Conservation (phyloP, 2,329 filamentous ascomycete genomes). For the Proliferodiscus dingleyae region DNA sequence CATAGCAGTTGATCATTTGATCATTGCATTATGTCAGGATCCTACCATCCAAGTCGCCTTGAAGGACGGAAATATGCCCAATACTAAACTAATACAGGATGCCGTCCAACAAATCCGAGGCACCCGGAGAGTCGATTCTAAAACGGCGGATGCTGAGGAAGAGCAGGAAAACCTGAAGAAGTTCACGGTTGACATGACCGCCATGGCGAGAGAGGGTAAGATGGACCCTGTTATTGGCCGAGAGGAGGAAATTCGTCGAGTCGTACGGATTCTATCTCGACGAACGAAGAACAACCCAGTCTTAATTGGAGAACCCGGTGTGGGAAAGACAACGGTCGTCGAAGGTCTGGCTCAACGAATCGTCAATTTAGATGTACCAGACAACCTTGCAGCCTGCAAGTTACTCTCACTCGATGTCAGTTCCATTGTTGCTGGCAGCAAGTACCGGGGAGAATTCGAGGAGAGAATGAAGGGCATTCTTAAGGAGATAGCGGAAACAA, state of each 20-base stretch:
- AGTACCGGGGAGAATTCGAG: constrained; percentile 97
- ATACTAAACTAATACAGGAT: constrained; percentile 81
- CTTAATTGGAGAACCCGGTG: constrained; percentile 94
- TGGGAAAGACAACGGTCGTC: constrained; percentile 96
- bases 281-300: constrained; percentile 99
- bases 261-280: constrained; percentile 85
- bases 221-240: constrained; percentile 95
- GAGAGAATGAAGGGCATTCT: constrained; percentile 98
- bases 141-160: constrained; percentile 87
- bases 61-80: constrained; percentile 85
- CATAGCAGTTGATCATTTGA: constrained; percentile 92
- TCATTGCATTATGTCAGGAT: constrained; percentile 80
- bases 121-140: constrained; percentile 89
- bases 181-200: constrained; percentile 98
- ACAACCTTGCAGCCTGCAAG: constrained; percentile 90
- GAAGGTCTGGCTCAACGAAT: constrained; percentile 94
- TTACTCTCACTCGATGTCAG: constrained; percentile 94
- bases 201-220: constrained; percentile 93
- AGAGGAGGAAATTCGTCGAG: constrained; percentile 90
- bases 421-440: constrained; percentile 91
- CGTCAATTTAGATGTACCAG: constrained; percentile 92
- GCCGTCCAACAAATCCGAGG: constrained; percentile 91
- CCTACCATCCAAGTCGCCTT: constrained; percentile 65
- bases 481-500: constrained; percentile 92
- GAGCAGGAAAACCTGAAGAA: constrained; percentile 96